A percentile compares a stretch with the other conserved stretches of the same genome.
Conservation (phyloP, 192 early-diverging fungal genomes). For the Backusella westeae region DNA sequence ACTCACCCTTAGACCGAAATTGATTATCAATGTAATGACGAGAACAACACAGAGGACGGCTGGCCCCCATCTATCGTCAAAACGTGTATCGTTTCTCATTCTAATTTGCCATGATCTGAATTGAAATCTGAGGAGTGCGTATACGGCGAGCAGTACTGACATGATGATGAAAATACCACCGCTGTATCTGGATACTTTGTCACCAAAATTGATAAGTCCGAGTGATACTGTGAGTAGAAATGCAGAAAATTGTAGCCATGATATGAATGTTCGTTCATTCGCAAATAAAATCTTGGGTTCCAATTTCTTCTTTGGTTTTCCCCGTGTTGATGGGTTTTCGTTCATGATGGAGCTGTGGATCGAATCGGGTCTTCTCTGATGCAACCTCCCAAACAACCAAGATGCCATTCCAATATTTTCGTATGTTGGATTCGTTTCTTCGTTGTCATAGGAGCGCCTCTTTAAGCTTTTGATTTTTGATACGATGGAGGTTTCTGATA, state of each 20-base stretch:
- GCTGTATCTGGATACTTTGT: neutral
- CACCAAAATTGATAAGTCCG: slow-evolving; percentile 67
- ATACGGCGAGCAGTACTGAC: slow-evolving; percentile 14
- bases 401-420: neutral
- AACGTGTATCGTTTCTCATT: slow-evolving; percentile 1
- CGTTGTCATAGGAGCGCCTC: neutral
- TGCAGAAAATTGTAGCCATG: slow-evolving; percentile 73
- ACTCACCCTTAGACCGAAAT: slow-evolving; percentile 22
- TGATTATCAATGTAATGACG: slow-evolving; percentile 22
- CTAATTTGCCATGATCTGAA: slow-evolving; percentile 24
- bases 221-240: slow-evolving; percentile 61
- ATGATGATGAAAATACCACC: slow-evolving; percentile 31
- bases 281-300: slow-evolving; percentile 80
- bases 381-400: neutral
- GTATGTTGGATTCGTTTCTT: neutral
- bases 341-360: neutral
- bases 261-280: slow-evolving; percentile 86
- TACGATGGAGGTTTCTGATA: neutral
- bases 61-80: slow-evolving; percentile 34
- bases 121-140: slow-evolving; percentile 31
- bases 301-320: slow-evolving; percentile 16
- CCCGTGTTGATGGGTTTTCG: neutral
- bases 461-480: neutral
- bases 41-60: slow-evolving; percentile 29
- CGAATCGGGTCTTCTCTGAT: neutral